A percentile compares a stretch with the other conserved stretches of the same genome.
These are phyloP conservation scores for Tilletia caries DNA, from an alignment of 1,284 basidiomycete species.

Conservation along the genomic window DNA sequence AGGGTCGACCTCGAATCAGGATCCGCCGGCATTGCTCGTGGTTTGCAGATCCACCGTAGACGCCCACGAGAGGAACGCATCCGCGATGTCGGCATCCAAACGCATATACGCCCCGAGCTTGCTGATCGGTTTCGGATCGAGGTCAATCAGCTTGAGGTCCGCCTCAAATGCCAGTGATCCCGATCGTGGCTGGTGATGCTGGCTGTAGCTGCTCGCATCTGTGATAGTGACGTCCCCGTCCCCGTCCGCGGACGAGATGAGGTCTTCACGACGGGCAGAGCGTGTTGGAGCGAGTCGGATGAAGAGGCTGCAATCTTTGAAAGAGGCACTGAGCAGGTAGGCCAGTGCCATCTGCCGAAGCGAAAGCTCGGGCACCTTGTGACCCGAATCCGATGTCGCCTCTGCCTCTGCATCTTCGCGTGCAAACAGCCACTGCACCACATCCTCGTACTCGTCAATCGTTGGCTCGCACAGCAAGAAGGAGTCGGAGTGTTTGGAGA, in stretches of 20 bases:
- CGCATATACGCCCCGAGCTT: conserved; percentile 70
- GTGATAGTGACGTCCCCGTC: conserved; percentile 9
- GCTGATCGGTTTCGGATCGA: conserved; percentile 74
- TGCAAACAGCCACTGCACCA: conserved; percentile 10
- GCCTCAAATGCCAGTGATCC: background rate
- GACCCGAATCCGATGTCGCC: background rate
- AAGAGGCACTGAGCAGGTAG: conserved; percentile 81
- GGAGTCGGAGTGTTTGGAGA: conserved; percentile 9
- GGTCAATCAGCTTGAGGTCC: conserved; percentile 60
- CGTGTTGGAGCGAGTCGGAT: conserved; percentile 55
- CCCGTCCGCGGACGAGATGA: background rate
- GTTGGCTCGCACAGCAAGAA: conserved; percentile 11
- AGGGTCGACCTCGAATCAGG: too few species aligned
- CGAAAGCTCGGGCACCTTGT: background rate
- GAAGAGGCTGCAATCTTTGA: conserved; percentile 93
- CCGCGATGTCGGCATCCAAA: conserved; percentile 61
- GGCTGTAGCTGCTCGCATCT: background rate
- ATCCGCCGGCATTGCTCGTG: too few species aligned
- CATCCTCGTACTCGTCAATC: conserved; percentile 14
- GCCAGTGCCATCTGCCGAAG: conserved; percentile 66
- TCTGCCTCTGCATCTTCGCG: background rate
- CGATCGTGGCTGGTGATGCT: background rate
- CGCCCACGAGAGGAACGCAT: conserved; percentile 22
- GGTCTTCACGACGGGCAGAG: background rate
- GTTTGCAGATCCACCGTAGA: background rate